These are phyloP conservation scores for Cytospora piceae DNA, from an alignment of 2,329 filamentous ascomycete species.

Conservation along the genomic window DNA sequence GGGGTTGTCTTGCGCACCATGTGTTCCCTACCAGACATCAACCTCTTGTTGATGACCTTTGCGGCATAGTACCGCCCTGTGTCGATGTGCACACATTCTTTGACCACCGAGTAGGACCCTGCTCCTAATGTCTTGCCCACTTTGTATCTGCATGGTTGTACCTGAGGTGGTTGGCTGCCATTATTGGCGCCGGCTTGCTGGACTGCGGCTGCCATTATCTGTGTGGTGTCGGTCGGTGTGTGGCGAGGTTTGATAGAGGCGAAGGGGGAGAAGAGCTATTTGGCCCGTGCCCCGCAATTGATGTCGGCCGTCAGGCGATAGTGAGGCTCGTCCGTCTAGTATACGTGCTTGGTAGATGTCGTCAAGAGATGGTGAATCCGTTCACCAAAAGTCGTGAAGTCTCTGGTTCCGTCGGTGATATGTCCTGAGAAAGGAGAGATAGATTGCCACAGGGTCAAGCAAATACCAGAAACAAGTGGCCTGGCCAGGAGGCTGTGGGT, in stretches of 20 bases:
- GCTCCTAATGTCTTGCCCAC: slow-evolving; percentile 97
- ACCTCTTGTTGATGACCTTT: slow-evolving; percentile 97
- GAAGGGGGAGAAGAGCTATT: slow-evolving; percentile 13
- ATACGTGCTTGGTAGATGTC: background rate
- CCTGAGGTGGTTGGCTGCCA: slow-evolving; percentile 56
- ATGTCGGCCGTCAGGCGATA: slow-evolving; percentile 19
- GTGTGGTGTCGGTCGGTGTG: background rate
- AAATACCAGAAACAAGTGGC: slow-evolving; percentile 26
- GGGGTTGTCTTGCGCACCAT: slow-evolving; percentile 68
- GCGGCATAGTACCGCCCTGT: slow-evolving; percentile 97
- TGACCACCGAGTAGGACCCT: slow-evolving; percentile 96
- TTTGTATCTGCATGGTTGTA: slow-evolving; percentile 97
- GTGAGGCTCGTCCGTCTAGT: slow-evolving; percentile 7
- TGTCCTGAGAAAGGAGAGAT: slow-evolving; percentile 23
- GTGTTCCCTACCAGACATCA: slow-evolving; percentile 97
- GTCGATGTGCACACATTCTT: slow-evolving; percentile 98
- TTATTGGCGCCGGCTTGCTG: slow-evolving; percentile 30
- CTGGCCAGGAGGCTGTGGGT: slow-evolving; percentile 30
- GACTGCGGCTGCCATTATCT: slow-evolving; percentile 29
- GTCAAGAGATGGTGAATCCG: slow-evolving; percentile 1
- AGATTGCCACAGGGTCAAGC: slow-evolving; percentile 25
- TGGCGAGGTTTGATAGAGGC: background rate
- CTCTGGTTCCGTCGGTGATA: slow-evolving; percentile 17
- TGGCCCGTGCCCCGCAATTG: slow-evolving; percentile 24
- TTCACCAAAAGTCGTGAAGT: background rate